Evolutionary conservation across 2,329 filamentous ascomycete species (phyloP).

Genomic region (Ophiocordyceps camponoti-floridani): DNA sequence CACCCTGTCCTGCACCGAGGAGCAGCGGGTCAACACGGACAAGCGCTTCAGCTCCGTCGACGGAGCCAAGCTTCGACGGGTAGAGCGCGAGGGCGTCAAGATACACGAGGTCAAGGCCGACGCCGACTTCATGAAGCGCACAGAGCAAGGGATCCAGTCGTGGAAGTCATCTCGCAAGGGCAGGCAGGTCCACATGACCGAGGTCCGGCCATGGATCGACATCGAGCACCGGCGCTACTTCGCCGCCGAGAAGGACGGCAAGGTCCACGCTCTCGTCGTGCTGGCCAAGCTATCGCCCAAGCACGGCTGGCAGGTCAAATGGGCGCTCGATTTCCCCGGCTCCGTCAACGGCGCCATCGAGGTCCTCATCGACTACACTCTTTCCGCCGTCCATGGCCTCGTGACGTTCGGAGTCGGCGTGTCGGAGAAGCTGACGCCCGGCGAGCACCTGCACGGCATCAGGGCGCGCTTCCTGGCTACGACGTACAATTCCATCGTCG

Average conservation of each 20-base stretch:
- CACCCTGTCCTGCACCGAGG: constrained; percentile 71
- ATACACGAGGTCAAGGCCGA: constrained; percentile 56
- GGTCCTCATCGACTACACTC: constrained; percentile 54
- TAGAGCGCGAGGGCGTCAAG: constrained; percentile 70
- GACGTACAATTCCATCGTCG: constrained; percentile 68
- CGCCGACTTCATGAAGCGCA: constrained; percentile 48
- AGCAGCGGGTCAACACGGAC: constrained; percentile 72
- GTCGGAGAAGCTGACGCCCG: constrained; percentile 53
- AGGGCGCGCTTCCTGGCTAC: constrained; percentile 66
- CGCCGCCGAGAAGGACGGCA: constrained; percentile 57
- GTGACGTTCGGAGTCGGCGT: constrained; percentile 85
- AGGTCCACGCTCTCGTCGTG: constrained; percentile 61
- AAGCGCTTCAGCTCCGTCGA: constrained; percentile 42
- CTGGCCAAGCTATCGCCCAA: constrained; percentile 64
- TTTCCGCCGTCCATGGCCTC: constrained; percentile 30
- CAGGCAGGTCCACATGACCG: constrained; percentile 73
- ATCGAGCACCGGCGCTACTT: constrained; percentile 71
- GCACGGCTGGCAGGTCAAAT: constrained; percentile 89
- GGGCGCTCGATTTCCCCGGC: constrained; percentile 81
- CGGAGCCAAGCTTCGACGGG: constrained; percentile 60
- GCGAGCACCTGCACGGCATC: constrained; percentile 64
- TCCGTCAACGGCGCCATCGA: constrained; percentile 81
- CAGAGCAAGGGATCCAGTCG: constrained; percentile 55
- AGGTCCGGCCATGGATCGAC: constrained; percentile 80
- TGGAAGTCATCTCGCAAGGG: constrained; percentile 73